Evolutionary conservation across 1,284 basidiomycete genomes (phyloP).

Genomic region (Peniophora sp.): DNA sequence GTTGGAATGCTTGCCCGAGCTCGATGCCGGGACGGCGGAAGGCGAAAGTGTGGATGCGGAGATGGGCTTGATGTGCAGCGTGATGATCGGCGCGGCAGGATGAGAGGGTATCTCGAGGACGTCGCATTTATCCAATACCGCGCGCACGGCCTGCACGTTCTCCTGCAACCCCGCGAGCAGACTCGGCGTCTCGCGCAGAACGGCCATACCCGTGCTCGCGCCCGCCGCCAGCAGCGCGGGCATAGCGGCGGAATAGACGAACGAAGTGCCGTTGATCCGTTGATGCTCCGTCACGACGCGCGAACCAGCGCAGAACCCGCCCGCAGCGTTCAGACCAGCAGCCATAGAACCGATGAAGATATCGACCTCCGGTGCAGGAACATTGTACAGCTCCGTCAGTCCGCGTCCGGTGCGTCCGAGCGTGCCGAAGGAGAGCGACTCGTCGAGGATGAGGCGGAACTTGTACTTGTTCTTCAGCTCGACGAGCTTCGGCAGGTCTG

Average conservation of each 20-base stretch:
- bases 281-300: conserved; percentile 80
- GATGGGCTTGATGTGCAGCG: conserved; percentile 58
- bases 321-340: conserved; percentile 75
- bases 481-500: conserved; percentile 86
- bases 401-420: conserved; percentile 92
- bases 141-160: conserved; percentile 71
- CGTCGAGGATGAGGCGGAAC: conserved; percentile 92
- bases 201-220: conserved; percentile 77
- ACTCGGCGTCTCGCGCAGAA: conserved; percentile 68
- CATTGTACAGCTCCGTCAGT: conserved; percentile 88
- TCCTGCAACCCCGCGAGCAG: conserved; percentile 73
- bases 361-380: conserved; percentile 79
- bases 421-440: conserved; percentile 88
- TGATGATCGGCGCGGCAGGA: conserved; percentile 80
- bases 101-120: conserved; percentile 83
- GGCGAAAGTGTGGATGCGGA: conserved; percentile 26
- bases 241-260: conserved; percentile 94
- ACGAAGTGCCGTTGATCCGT: conserved; percentile 95
- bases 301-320: conserved; percentile 95
- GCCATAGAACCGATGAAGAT: conserved; percentile 85
- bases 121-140: conserved; percentile 74
- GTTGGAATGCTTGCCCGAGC: conserved; percentile 31
- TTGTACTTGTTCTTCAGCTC: conserved; percentile 95
- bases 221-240: conserved; percentile 87
- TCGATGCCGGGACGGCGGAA: conserved; percentile 15